Percentiles rank a stretch among this genome's conserved stretches.
phyloP scores from a whole-genome alignment of 2,329 filamentous ascomycete genomes.

The Erysiphe pulchra region DNA sequence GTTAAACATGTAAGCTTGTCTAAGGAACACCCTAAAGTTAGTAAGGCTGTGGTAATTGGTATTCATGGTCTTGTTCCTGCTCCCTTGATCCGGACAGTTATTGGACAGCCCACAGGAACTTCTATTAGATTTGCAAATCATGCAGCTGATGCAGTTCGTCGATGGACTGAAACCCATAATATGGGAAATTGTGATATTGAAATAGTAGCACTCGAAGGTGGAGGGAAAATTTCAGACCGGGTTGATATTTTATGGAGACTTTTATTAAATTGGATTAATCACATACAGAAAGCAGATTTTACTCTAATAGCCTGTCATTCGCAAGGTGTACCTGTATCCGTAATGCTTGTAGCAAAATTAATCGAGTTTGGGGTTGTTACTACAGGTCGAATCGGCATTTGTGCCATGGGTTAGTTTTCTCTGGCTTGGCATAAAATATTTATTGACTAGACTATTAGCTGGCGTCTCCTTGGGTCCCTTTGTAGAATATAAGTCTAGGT shows the following conservation, averaged over 20 bases:
- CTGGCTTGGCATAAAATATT: background rate
- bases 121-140: constrained; percentile 82
- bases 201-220: constrained; percentile 81
- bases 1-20: constrained; percentile 47
- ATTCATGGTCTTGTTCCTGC: constrained; percentile 88
- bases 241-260: constrained; percentile 89
- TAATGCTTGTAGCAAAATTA: constrained; percentile 80
- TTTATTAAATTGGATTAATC: constrained; percentile 80
- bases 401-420: constrained; percentile 33
- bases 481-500: constrained; percentile 66
- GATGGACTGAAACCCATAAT: constrained; percentile 53
- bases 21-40: constrained; percentile 44
- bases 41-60: constrained; percentile 74
- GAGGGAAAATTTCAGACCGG: constrained; percentile 72
- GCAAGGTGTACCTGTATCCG: constrained; percentile 78
- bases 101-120: constrained; percentile 86
- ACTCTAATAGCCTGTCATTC: constrained; percentile 85
- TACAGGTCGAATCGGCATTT: constrained; percentile 56
- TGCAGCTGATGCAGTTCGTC: constrained; percentile 56
- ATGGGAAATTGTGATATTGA: constrained; percentile 61
- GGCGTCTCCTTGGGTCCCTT: constrained; percentile 89
- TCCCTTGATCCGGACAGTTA: constrained; percentile 60
- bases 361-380: constrained; percentile 73
- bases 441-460: constrained; percentile 21
- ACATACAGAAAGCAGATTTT: constrained; percentile 67